These are phyloP conservation scores for Neoarthrinium moseri DNA, from an alignment of 2,329 filamentous ascomycete genomes.

Conservation along the genomic window DNA sequence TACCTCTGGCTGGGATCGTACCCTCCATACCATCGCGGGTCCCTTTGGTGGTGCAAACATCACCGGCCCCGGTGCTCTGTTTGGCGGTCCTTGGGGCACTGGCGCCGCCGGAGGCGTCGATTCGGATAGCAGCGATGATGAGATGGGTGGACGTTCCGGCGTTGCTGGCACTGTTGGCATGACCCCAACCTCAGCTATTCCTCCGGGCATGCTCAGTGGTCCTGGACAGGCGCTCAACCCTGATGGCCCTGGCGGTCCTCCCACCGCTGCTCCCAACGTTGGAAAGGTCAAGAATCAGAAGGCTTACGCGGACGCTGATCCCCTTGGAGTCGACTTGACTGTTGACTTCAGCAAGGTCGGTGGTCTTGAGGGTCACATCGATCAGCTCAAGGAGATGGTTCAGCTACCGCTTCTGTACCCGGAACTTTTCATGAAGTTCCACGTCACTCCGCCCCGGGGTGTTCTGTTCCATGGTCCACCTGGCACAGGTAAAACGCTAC, in stretches of 20 bases:
- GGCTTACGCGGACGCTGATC: slow-evolving; percentile 88
- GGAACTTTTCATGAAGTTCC: slow-evolving; percentile 86
- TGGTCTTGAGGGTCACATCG: slow-evolving; percentile 88
- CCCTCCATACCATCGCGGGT: slow-evolving; percentile 83
- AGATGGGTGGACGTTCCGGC: slow-evolving; percentile 65
- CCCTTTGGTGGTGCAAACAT: slow-evolving; percentile 78
- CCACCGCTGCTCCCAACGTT: slow-evolving; percentile 67
- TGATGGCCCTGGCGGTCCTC: slow-evolving; percentile 38
- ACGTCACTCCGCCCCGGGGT: slow-evolving; percentile 90
- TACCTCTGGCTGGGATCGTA: slow-evolving; percentile 68
- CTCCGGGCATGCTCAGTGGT: slow-evolving; percentile 42
- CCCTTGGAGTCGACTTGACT: slow-evolving; percentile 86
- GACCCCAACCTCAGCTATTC: slow-evolving; percentile 53
- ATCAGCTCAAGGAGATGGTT: slow-evolving; percentile 98
- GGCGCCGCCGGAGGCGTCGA: slow-evolving; percentile 72
- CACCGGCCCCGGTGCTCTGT: slow-evolving; percentile 67
- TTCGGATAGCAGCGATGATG: slow-evolving; percentile 96
- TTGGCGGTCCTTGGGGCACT: slow-evolving; percentile 72
- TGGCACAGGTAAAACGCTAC: slow-evolving; percentile 95
- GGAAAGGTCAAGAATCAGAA: slow-evolving; percentile 94
- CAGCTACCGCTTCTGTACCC: slow-evolving; percentile 91
- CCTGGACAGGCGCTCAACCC: slow-evolving; percentile 35
- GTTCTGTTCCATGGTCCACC: slow-evolving; percentile 96
- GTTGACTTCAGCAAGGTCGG: slow-evolving; percentile 95
- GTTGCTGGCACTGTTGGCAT: slow-evolving; percentile 60